These are phyloP conservation scores for Ajuga reptans DNA, from an alignment of 305 asterid species.

Conservation along the genomic window DNA sequence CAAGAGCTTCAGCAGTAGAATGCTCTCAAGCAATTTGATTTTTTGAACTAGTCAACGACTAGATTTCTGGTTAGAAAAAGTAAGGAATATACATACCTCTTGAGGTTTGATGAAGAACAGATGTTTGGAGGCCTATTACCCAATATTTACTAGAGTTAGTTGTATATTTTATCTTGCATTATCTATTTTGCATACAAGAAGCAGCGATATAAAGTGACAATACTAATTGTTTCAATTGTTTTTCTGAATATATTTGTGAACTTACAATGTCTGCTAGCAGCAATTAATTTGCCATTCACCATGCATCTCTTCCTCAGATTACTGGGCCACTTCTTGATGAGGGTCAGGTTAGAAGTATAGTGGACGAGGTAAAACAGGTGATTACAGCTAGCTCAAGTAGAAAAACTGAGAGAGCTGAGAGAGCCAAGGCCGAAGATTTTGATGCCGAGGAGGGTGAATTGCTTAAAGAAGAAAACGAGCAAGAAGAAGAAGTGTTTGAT, in stretches of 20 bases:
- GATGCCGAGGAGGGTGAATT: constrained; percentile 88
- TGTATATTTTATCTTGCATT: background rate
- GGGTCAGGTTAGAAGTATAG: constrained; percentile 74
- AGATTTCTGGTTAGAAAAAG: background rate
- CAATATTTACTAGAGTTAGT: background rate
- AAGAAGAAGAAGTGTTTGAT: constrained; percentile 92
- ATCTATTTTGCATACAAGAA: background rate
- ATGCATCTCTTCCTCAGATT: constrained; percentile 35
- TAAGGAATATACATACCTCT: background rate
- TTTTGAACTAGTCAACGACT: background rate
- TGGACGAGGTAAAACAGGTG: constrained; percentile 77
- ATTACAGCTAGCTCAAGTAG: constrained; percentile 86
- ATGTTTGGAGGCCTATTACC: background rate
- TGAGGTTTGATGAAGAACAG: constrained; percentile 2
- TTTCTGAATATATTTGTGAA: background rate
- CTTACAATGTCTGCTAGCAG: constrained; percentile 2
- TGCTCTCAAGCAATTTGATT: background rate
- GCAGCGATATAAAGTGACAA: background rate
- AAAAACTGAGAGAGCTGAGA: constrained; percentile 64
- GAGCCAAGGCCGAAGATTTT: constrained; percentile 87
- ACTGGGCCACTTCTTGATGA: constrained; percentile 74
- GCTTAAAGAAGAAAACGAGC: constrained; percentile 89
- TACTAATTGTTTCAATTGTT: background rate
- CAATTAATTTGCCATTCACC: constrained; percentile 4
- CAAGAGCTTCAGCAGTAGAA: background rate